Base-by-base conservation (phyloP, 2,329 filamentous ascomycete species). In the Penicillium sp. region DNA sequence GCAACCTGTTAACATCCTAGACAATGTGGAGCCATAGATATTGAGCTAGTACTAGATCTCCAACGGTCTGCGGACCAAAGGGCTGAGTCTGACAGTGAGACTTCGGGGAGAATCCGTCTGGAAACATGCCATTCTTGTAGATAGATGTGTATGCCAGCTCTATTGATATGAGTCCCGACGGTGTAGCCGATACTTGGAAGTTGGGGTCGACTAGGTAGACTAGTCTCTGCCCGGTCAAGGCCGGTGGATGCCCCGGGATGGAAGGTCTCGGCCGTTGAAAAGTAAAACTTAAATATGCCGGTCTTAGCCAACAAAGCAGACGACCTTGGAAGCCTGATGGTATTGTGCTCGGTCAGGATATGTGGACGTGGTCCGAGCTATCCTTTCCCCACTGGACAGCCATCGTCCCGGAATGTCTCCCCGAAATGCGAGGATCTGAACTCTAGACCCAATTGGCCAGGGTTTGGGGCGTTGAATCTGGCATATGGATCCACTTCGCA, bases 211-310 rank as follows among this genome's bases (percentile, higher is more conserved):
- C 41, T 29, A 22, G 30, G 13, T 35, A 18, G 34, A 31, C 37
- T 18, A 31, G 43, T 19, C 41, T n/a, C 31, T 29, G 28, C 38
- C 38, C 34, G 39, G 25, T 39, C 29, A 39, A 36, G 19, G 25
- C 39, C 45, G 38, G 45, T 44, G 46, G 39, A 44, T 49, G 39
- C 44, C 33, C 43, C 46, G 46, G 46, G 45, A 47, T 47, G 45
- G 44, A 34, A 36, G 19, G n/a, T 14, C 27, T 42, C 40, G 27
- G 25, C 46, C 46, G 39, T 49, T 49, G 27, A 5, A 22, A 46
- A 41, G 33, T 31, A 25, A 49, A 49, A 49, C 46, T 31, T 35
- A 37, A 49, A 48, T 40, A 16, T 11, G n/a, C 33, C 14, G 33
- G 31, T 29, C 25, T 42, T 18, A 42, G 22, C 27, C 29, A 30